Percentiles rank a stretch among this genome's conserved stretches.
Conservation (phyloP, 331 rosid species). For the Pyrus hybrid region DNA sequence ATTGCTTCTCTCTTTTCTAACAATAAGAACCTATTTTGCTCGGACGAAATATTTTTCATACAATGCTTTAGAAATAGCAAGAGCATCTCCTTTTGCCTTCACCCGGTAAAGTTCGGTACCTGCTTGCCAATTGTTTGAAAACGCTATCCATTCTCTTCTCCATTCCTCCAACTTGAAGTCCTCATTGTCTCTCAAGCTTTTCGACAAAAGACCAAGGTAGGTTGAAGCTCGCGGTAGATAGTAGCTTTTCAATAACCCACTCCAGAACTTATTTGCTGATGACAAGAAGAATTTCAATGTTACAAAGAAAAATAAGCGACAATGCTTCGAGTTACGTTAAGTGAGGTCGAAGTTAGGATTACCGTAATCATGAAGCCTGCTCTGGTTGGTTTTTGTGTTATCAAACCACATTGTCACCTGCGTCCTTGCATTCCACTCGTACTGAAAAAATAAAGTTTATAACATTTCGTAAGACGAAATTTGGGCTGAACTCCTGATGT, state of each 20-base stretch:
- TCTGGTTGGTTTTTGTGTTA: slow-evolving; percentile 55
- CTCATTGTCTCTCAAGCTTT: slow-evolving; percentile 50
- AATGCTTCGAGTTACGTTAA: background rate
- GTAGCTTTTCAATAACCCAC: slow-evolving; percentile 64
- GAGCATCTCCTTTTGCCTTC: slow-evolving; percentile 62
- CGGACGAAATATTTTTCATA: slow-evolving; percentile 29
- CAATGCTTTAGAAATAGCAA: slow-evolving; percentile 52
- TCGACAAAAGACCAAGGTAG: slow-evolving; percentile 44
- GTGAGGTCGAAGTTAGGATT: slow-evolving; percentile 10
- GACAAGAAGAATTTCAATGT: background rate
- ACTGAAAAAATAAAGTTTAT: slow-evolving; percentile 32
- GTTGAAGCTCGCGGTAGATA: slow-evolving; percentile 83
- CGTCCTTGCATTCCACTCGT: slow-evolving; percentile 97
- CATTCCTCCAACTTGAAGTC: slow-evolving; percentile 61
- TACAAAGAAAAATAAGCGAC: background rate
- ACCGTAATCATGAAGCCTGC: slow-evolving; percentile 95
- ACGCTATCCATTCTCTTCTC: slow-evolving; percentile 75
- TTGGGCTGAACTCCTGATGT: background rate
- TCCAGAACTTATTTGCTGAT: slow-evolving; percentile 86
- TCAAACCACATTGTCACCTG: slow-evolving; percentile 98
- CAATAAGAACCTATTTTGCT: background rate
- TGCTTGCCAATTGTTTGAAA: slow-evolving; percentile 84
- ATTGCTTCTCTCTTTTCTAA: background rate
- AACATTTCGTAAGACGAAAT: background rate
- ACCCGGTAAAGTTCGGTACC: slow-evolving; percentile 59